Evolutionary conservation across 352 stramenopile species (phyloP).

Genomic region (Globisporangium canariense): DNA sequence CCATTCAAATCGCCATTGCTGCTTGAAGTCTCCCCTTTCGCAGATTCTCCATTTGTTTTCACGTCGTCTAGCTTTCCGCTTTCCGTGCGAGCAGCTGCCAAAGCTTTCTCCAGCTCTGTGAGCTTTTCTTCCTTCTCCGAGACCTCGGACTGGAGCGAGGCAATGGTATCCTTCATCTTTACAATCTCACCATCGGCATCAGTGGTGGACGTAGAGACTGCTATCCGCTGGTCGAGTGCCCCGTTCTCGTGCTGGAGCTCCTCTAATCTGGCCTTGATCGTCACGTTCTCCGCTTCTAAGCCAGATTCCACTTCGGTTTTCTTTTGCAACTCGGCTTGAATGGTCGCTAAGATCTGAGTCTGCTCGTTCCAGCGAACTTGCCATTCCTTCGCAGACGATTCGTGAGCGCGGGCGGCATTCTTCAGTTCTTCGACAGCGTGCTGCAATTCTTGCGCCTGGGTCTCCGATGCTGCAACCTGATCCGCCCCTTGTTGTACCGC

Average conservation of each 20-base stretch:
- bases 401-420: constrained; percentile 15
- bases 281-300: constrained; percentile 9
- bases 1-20: not conserved
- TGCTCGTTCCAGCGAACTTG: constrained; percentile 18
- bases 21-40: not conserved
- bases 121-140: constrained; percentile 3
- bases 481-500: constrained; percentile 16
- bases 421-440: constrained; percentile 26
- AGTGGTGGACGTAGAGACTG: not conserved
- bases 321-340: constrained; percentile 1
- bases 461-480: constrained; percentile 15
- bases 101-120: constrained; percentile 6
- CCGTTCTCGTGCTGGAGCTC: constrained; percentile 2
- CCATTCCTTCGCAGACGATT: constrained; percentile 8
- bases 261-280: constrained; percentile 4
- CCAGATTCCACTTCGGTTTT: constrained; percentile 5
- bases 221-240: not conserved
- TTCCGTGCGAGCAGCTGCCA: constrained; percentile 3
- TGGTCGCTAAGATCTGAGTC: not conserved
- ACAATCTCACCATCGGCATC: not conserved
- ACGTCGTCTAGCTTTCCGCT: not conserved
- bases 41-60: not conserved
- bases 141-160: not conserved
- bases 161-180: not conserved
- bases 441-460: constrained; percentile 22